phyloP scores from a whole-genome alignment of 2,329 filamentous ascomycete species.

The Aspergillus ibericus region DNA sequence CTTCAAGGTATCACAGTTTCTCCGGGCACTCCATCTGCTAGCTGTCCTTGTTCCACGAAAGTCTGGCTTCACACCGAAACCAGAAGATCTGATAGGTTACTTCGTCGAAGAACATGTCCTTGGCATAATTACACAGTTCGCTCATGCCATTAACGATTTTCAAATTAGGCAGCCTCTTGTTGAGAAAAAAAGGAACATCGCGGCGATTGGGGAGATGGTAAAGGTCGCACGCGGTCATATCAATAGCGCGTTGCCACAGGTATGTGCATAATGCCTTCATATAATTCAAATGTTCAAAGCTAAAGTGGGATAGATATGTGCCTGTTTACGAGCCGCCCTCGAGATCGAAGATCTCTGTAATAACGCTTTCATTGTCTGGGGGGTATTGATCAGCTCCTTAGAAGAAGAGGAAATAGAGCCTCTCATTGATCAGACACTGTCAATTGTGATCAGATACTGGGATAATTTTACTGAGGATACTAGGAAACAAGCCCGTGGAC shows the following conservation, averaged over 20 bases:
- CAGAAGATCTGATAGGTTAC: slow-evolving; percentile 61
- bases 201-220: slow-evolving; percentile 86
- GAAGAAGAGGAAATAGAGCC: slow-evolving; percentile 75
- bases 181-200: slow-evolving; percentile 76
- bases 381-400: slow-evolving; percentile 70
- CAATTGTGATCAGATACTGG: slow-evolving; percentile 84
- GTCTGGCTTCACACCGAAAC: slow-evolving; percentile 48
- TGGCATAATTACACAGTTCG: slow-evolving; percentile 80
- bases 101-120: slow-evolving; percentile 84
- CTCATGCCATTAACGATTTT: slow-evolving; percentile 72
- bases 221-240: slow-evolving; percentile 70
- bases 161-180: slow-evolving; percentile 55
- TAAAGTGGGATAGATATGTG: slow-evolving; percentile 67
- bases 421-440: slow-evolving; percentile 85
- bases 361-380: slow-evolving; percentile 81
- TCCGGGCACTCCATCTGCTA: slow-evolving; percentile 53
- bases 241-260: slow-evolving; percentile 80
- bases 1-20: slow-evolving; percentile 32
- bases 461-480: slow-evolving; percentile 61
- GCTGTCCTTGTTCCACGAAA: slow-evolving; percentile 54
- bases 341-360: slow-evolving; percentile 72
- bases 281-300: background rate
- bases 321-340: slow-evolving; percentile 85
- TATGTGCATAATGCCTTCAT: slow-evolving; percentile 41
- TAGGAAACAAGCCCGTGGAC: slow-evolving; percentile 58